A percentile compares a stretch with the other conserved stretches of the same genome.
Conservation (phyloP, 1,284 basidiomycete genomes). For the Marasmius oreades region DNA sequence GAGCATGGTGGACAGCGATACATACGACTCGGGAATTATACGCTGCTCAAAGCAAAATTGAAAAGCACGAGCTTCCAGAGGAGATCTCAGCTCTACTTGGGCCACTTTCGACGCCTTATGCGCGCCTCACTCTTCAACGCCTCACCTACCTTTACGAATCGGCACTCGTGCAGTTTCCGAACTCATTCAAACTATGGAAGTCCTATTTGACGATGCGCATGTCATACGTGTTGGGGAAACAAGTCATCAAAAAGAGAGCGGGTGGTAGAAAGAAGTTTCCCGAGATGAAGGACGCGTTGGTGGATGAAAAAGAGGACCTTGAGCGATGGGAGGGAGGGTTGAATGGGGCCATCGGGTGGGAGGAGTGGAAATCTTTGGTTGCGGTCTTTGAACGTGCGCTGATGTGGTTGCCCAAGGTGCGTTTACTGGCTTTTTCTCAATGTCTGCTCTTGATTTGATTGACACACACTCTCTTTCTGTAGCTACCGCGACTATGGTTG, state of each 20-base stretch:
- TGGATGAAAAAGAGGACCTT: conserved; percentile 75
- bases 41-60: conserved; percentile 51
- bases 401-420: conserved; percentile 88
- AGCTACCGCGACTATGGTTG: conserved; percentile 94
- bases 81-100: conserved; percentile 58
- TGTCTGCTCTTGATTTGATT: conserved; percentile 7
- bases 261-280: conserved; percentile 86
- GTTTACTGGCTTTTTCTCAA: conserved; percentile 26
- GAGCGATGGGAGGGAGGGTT: conserved; percentile 84
- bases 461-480: conserved; percentile 10
- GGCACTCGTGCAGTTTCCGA: conserved; percentile 85
- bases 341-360: conserved; percentile 86
- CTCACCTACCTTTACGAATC: conserved; percentile 92
- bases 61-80: conserved; percentile 44
- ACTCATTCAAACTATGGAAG: conserved; percentile 94
- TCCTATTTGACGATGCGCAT: conserved; percentile 85
- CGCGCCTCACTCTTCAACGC: conserved; percentile 76
- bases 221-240: conserved; percentile 82
- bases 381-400: conserved; percentile 90
- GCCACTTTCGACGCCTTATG: conserved; percentile 68
- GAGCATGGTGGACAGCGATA: conserved; percentile 91
- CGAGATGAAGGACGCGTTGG: conserved; percentile 84
- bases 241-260: conserved; percentile 66
- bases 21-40: conserved; percentile 70
- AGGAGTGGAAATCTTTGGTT: conserved; percentile 91